Evolutionary conservation across 371 early-diverging fungal genomes (phyloP), one percentile per base, ranked within the genome.

Genomic region (Apophysomyces variabilis): DNA sequence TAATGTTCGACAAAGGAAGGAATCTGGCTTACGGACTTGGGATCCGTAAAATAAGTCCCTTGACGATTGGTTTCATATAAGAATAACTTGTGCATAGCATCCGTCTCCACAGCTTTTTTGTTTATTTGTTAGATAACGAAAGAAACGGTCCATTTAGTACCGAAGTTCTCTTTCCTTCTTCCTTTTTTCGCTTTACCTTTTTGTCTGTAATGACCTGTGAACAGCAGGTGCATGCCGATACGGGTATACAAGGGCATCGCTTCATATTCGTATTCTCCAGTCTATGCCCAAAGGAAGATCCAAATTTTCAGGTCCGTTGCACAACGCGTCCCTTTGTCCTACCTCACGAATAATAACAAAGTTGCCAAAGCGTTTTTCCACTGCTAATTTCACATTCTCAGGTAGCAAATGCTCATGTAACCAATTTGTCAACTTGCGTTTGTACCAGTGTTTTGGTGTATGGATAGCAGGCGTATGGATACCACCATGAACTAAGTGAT

Each of bases 31-130:
- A 78, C 82, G 45, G 88, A 88, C 12, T 82, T 72, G 8, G 90
- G 91, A 58, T 79, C 77, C 43, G 85, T 84, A 78, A 88, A 92
- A 66, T 86, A 87, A 18, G 67, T 65, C n/a, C 92, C 92, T 63
- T 91, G 90, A 54, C 82, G 84, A 14, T 84, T 62, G 12, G 85
- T 85, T 70, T 80, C 72, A 12, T 69, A 72, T 13, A 71, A 68
- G 64, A 91, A 82, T 12, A 90, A 68, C 21, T 76, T 69, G 50
- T 85, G 84, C 70, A 89, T 83, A 26, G 65, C 61, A 44, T 72
- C 70, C 0, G 77, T 66, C 32, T 81, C 72, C 14, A 83, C 83
- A 9, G 82, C 80, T 50, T 18, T n/a, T 7, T 35, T 26, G 32
- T 26, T 26, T 26, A 26, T 26, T 26, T 26, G 1, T 3, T 26